These are phyloP conservation scores for Diaporthe citriasiana DNA, from an alignment of 2,329 filamentous ascomycete species.

Conservation along the genomic window DNA sequence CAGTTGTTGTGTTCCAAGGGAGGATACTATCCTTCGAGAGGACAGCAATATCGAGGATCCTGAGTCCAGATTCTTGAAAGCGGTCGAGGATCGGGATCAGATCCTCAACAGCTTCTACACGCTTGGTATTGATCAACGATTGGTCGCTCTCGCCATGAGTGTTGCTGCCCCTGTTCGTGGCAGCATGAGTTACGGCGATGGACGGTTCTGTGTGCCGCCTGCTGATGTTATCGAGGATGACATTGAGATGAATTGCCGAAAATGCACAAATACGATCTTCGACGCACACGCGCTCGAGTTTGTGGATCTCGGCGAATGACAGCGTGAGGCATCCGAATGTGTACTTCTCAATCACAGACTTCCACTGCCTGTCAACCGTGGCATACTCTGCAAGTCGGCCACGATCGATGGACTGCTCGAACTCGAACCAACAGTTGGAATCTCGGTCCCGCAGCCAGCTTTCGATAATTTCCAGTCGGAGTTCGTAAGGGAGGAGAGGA, in stretches of 20 bases:
- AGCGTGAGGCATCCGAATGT: not conserved
- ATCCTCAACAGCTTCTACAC: not conserved
- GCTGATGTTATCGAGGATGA: not conserved
- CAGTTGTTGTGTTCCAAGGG: no score
- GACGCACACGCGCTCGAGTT: not conserved
- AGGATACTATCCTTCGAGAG: no score
- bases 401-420: no score
- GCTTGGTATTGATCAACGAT: not conserved
- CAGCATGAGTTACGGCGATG: rapidly evolving
- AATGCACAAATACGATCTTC: not conserved
- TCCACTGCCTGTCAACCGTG: not conserved
- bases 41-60: rapidly evolving
- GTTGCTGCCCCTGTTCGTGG: no score
- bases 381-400: not conserved
- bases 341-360: not conserved
- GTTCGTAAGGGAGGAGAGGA: not conserved
- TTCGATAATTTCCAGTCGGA: not conserved
- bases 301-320: no score
- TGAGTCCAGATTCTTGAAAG: not conserved
- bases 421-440: no score
- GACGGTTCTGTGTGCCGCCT: no score
- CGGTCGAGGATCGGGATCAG: not conserved
- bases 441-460: not conserved
- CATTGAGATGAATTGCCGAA: not conserved
- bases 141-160: no score